Evolutionary conservation across 176 grass and related monocot species (phyloP).

Genomic region (Areca catechu): DNA sequence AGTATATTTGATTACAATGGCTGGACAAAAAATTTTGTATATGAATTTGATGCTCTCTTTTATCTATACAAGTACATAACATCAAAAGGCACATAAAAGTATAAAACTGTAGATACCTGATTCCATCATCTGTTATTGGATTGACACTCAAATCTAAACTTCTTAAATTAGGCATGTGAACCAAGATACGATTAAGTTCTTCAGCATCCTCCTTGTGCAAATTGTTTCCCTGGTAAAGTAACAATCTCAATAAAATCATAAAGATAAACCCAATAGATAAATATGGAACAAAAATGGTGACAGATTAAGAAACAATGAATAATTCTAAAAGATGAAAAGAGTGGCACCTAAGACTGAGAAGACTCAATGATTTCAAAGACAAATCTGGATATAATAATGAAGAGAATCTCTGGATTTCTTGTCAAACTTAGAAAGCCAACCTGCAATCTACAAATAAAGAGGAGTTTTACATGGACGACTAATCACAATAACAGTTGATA

Average conservation of each 20-base stretch:
- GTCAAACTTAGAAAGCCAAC: slow-evolving; percentile 21
- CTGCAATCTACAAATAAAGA: slow-evolving; percentile 25
- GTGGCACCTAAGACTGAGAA: slow-evolving; percentile 47
- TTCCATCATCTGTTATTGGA: slow-evolving; percentile 63
- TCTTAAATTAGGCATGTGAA: slow-evolving; percentile 53
- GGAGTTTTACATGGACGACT: too few relatives aligned
- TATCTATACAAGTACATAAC: too few relatives aligned
- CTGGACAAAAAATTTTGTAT: too few relatives aligned
- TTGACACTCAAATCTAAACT: slow-evolving; percentile 89
- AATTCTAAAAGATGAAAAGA: background rate
- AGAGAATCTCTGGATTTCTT: slow-evolving; percentile 14
- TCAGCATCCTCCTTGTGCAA: slow-evolving; percentile 55
- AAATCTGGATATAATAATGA: slow-evolving; percentile 20
- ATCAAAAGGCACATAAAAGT: too few relatives aligned
- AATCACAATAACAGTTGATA: slow-evolving; percentile 4
- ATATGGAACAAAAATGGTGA: slow-evolving; percentile 4
- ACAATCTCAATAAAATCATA: too few relatives aligned
- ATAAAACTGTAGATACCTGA: slow-evolving; percentile 45
- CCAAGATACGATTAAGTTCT: slow-evolving; percentile 57
- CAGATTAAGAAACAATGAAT: slow-evolving; percentile 6
- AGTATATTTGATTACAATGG: too few relatives aligned
- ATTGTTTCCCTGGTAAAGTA: slow-evolving; percentile 52
- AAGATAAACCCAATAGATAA: background rate
- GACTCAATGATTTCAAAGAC: slow-evolving; percentile 28
- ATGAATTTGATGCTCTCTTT: too few relatives aligned